Evolutionary conservation across 192 early-diverging fungal species (phyloP).

Genomic region (Rhizophagus clarus): DNA sequence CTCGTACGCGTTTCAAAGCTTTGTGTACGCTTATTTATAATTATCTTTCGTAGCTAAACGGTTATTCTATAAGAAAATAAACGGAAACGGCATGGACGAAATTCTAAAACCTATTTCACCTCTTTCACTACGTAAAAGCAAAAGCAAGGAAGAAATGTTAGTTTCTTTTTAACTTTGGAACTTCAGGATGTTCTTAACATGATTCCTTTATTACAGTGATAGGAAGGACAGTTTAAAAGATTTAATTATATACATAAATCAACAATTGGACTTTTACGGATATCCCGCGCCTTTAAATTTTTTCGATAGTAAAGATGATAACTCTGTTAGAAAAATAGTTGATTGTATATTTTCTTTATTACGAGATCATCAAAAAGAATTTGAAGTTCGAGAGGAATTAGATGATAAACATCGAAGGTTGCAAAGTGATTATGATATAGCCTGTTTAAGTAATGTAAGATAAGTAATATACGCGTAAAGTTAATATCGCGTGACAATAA

Average conservation of each 20-base stretch:
- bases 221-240: not conserved
- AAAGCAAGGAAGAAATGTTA: too few species aligned
- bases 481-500: not conserved
- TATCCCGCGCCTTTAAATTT: not conserved
- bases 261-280: not conserved
- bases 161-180: too few species aligned
- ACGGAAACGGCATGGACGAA: too few species aligned
- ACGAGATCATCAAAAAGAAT: slow-evolving; percentile 79
- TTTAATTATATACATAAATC: not conserved
- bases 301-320: not conserved
- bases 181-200: too few species aligned
- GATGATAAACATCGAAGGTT: slow-evolving; percentile 29
- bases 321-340: not conserved
- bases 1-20: too few species aligned
- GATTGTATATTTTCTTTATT: slow-evolving; percentile 27
- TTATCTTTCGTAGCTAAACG: too few species aligned
- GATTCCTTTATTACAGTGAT: slow-evolving; percentile 12
- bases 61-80: too few species aligned
- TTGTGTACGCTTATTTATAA: too few species aligned
- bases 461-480: not conserved
- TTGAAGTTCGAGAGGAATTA: slow-evolving; percentile 21
- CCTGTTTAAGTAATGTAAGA: slow-evolving; percentile 3
- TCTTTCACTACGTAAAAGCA: too few species aligned
- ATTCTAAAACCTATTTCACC: too few species aligned
- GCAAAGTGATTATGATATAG: slow-evolving; percentile 32